Conservation (phyloP, 257 asterid species). For the Ophiorrhiza pumila region DNA sequence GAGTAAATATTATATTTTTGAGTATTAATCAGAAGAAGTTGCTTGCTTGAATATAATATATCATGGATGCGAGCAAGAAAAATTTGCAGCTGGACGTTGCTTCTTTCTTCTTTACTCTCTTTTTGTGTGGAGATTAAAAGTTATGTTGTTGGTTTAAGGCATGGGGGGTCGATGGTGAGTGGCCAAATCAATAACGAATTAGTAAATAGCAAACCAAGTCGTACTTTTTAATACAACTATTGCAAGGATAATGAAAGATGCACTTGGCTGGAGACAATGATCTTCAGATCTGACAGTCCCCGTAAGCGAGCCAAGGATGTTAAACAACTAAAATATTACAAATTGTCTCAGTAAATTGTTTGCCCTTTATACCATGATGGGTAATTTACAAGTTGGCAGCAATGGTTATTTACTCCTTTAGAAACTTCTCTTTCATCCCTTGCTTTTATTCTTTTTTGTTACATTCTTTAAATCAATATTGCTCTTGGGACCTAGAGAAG, state of each 20-base stretch:
- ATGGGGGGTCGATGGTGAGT: background rate
- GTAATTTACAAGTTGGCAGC: background rate
- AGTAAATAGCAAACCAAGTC: background rate
- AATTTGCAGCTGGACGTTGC: background rate
- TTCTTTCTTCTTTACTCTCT: background rate
- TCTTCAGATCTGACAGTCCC: background rate
- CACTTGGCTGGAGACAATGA: background rate
- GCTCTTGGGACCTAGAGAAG: background rate
- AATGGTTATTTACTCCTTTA: too few relatives aligned
- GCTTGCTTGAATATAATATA: background rate
- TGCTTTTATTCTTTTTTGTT: background rate
- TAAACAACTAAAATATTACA: background rate
- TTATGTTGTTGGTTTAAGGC: background rate
- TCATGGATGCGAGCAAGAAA: background rate
- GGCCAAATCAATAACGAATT: background rate
- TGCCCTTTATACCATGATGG: background rate
- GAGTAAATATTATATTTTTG: constrained; percentile 17
- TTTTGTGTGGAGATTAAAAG: background rate
- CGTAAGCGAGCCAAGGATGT: background rate
- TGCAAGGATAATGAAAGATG: background rate
- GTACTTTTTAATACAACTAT: background rate
- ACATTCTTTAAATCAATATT: too few relatives aligned
- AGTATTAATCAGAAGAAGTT: background rate
- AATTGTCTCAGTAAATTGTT: background rate
- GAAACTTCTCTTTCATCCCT: background rate